These are phyloP conservation scores for Cytospora mali DNA, from an alignment of 2,329 filamentous ascomycete genomes.

Conservation along the genomic window DNA sequence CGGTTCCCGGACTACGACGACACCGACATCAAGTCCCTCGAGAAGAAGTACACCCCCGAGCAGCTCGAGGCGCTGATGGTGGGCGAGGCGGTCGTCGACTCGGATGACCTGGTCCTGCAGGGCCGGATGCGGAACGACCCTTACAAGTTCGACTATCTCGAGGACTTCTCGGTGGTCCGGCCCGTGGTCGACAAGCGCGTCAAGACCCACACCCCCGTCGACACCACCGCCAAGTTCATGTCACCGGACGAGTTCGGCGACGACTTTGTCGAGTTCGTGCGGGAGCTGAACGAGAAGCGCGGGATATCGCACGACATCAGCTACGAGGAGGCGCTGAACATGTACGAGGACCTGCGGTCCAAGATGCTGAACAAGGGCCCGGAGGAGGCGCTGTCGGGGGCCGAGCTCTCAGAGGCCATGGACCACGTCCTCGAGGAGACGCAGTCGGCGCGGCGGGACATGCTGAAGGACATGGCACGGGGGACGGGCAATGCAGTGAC, in stretches of 20 bases:
- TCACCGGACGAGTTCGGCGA: conserved; percentile 61
- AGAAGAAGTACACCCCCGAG: conserved; percentile 72
- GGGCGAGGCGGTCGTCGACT: conserved; percentile 75
- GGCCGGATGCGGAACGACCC: conserved; percentile 72
- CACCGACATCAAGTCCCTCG: conserved; percentile 65
- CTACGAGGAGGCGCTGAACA: conserved; percentile 49
- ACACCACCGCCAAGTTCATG: conserved; percentile 63
- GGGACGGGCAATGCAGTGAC: not conserved
- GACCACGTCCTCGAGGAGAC: conserved; percentile 32
- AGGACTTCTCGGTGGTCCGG: conserved; percentile 78
- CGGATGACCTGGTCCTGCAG: conserved; percentile 73
- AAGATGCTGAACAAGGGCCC: conserved; percentile 36
- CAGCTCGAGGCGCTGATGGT: conserved; percentile 82
- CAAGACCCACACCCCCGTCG: conserved; percentile 51
- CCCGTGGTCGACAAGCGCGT: conserved; percentile 75
- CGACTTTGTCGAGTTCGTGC: conserved; percentile 56
- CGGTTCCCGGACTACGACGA: conserved; percentile 66
- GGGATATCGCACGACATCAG: conserved; percentile 29
- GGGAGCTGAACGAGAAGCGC: conserved; percentile 43
- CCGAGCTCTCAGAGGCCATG: conserved; percentile 18
- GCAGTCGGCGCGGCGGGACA: conserved; percentile 30
- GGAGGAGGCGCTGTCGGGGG: conserved; percentile 38
- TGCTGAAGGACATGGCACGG: conserved; percentile 32
- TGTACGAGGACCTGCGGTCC: conserved; percentile 51
- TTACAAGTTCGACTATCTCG: conserved; percentile 73